These are phyloP conservation scores for Ascodesmis nigricans DNA, from an alignment of 495 filamentous ascomycete genomes.

Conservation along the genomic window DNA sequence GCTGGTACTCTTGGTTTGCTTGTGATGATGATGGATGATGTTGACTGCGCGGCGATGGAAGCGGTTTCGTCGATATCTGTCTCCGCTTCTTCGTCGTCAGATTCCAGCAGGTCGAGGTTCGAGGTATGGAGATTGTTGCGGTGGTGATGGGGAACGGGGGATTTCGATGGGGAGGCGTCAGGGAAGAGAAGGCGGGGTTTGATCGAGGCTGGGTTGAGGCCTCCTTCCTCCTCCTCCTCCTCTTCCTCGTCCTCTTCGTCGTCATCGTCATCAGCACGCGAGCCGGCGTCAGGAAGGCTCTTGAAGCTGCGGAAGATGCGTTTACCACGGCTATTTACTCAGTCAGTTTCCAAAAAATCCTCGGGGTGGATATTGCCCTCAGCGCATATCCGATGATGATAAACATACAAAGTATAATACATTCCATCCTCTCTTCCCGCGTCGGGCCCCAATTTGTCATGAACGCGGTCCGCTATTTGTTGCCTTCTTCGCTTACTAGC, in stretches of 20 bases:
- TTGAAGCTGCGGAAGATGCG: constrained; percentile 55
- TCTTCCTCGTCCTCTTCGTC: no score
- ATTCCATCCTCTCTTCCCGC: constrained; percentile 44
- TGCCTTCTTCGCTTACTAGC: constrained; percentile 25
- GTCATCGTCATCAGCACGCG: no score
- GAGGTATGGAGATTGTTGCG: background rate
- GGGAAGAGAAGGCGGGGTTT: constrained; percentile 6
- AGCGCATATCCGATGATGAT: no score
- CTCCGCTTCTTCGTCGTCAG: no score
- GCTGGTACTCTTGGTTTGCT: no score
- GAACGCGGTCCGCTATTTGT: constrained; percentile 41
- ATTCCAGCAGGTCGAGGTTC: no score
- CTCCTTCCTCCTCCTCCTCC: no score
- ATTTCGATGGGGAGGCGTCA: constrained; percentile 10
- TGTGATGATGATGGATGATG: no score
- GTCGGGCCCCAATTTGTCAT: constrained; percentile 26
- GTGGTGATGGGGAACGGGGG: constrained; percentile 13
- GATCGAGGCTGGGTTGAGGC: constrained; percentile 2
- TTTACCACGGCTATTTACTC: constrained; percentile 53
- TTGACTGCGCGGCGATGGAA: no score
- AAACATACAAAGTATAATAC: constrained; percentile 64
- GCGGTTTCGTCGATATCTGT: no score
- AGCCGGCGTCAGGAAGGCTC: no score
- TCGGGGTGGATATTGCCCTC: background rate
- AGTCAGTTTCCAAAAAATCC: background rate